Evolutionary conservation across 2,329 filamentous ascomycete species (phyloP), one percentile per base, ranked within the genome.

Genomic region (Mollisiaceae sp.): DNA sequence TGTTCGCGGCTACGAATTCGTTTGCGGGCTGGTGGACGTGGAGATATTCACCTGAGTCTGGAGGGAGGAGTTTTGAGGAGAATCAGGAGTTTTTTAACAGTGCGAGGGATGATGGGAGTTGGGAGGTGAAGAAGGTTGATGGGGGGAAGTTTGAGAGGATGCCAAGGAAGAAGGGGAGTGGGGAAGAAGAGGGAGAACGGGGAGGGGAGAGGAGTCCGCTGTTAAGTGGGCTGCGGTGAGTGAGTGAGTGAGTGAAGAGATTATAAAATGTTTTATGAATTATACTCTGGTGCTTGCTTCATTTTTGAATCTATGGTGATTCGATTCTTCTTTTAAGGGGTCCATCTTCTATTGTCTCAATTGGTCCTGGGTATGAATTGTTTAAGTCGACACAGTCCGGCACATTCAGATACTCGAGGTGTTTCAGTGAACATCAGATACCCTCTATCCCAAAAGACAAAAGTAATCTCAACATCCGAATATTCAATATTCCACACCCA

Each of bases 21-120:
- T 74, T 85, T 32, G 79, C 81, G 0, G 78, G 80, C 1, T 66
- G 82, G 6, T 88, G 83, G 81, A 82, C 82, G 0, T 85, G 76
- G 69, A 80, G 82, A 62, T 84, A 84, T 65, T 81, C 86, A 0
- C 86, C 85, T 0, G 86, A 89, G 72, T 88, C 86, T 0, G 85
- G 81, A 0, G 84, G 85, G 0, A 73, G 86, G 32, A 83, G 81
- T 1, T 78, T 87, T 2, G 84, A 86, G 70, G 80, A 86, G 68
- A 85, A 86, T 79, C 83, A 86, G 47, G 68, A 67, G 64, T 74
- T 75, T 55, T 75, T 76, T 63, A 62, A 72, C 58, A 80, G 82
- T 65, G 85, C 86, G 2, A 77, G 76, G 54, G 78, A 85, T 55
- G 79, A 79, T 1, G 79, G 79, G 4, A 83, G 77, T 3, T 89